Evolutionary conservation across 2,329 filamentous ascomycete species (phyloP).

Genomic region (Cordyceps cateniannulata): DNA sequence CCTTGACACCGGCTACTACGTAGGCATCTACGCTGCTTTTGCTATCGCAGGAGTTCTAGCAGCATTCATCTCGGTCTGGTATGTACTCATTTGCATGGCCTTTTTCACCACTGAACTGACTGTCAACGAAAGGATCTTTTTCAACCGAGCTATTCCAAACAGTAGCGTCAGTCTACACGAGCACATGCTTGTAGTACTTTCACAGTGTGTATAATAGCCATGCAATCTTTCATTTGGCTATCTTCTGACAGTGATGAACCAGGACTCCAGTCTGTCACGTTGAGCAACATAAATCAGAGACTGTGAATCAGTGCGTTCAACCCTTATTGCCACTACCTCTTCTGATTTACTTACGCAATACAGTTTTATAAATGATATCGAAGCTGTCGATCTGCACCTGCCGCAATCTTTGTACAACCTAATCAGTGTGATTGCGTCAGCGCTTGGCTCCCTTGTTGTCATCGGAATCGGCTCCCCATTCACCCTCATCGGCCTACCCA

Average conservation of each 20-base stretch:
- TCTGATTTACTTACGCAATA: not conserved
- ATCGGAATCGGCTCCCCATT: constrained; percentile 2
- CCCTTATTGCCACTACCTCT: not conserved
- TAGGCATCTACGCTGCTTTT: not conserved
- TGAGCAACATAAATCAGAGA: not conserved
- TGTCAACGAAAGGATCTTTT: not conserved
- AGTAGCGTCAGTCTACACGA: not conserved
- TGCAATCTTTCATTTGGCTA: not conserved
- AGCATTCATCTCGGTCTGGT: too few species aligned
- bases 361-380: constrained; percentile 1
- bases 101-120: not conserved
- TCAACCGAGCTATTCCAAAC: not conserved
- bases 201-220: not conserved
- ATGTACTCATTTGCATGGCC: not conserved
- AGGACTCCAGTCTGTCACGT: not conserved
- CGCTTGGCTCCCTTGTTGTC: not conserved
- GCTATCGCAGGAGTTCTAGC: not conserved
- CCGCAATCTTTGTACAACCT: not conserved
- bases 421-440: not conserved
- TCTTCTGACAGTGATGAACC: not conserved
- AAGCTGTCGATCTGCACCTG: constrained; percentile 1
- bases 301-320: not conserved
- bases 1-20: not conserved
- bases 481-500: not conserved
- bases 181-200: not conserved